Evolutionary conservation across 768 basidiomycete genomes (phyloP).

Genomic region (Termitomyces sp.): DNA sequence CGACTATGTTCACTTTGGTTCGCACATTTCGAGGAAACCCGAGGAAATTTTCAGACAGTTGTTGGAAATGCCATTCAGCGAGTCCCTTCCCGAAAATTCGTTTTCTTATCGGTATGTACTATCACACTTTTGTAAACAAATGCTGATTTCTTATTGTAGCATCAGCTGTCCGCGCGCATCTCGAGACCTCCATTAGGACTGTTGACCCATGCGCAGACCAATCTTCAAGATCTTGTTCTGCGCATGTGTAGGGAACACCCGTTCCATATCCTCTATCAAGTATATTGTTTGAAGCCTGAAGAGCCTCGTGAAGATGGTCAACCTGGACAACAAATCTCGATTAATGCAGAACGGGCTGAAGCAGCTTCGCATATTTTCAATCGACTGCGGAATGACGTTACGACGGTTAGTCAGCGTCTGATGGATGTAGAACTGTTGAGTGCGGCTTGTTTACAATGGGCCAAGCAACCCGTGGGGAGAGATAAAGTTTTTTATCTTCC

Average conservation of each 20-base stretch:
- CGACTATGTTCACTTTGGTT: constrained; percentile 92
- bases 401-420: constrained; percentile 30
- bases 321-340: constrained; percentile 38
- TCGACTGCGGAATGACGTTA: constrained; percentile 39
- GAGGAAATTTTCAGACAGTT: constrained; percentile 34
- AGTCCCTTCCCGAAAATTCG: constrained; percentile 83
- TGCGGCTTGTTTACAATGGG: constrained; percentile 68
- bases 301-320: constrained; percentile 30
- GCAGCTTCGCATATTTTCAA: constrained; percentile 65
- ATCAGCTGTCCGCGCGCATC: constrained; percentile 91
- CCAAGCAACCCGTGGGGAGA: constrained; percentile 49
- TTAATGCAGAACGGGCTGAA: constrained; percentile 52
- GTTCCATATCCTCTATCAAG: constrained; percentile 88
- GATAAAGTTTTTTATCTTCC: constrained; percentile 37
- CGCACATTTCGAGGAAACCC: constrained; percentile 65
- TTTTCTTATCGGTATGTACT: constrained; percentile 67
- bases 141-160: constrained; percentile 27
- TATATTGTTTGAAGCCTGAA: constrained; percentile 63
- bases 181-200: constrained; percentile 33
- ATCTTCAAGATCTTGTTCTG: constrained; percentile 59
- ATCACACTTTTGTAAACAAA: neutral
- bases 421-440: constrained; percentile 56
- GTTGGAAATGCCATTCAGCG: constrained; percentile 43
- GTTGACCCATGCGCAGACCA: constrained; percentile 36
- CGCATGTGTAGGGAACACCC: constrained; percentile 88